Base-by-base conservation (phyloP, 257 asterid genomes). In the Euphrasia confusa region DNA sequence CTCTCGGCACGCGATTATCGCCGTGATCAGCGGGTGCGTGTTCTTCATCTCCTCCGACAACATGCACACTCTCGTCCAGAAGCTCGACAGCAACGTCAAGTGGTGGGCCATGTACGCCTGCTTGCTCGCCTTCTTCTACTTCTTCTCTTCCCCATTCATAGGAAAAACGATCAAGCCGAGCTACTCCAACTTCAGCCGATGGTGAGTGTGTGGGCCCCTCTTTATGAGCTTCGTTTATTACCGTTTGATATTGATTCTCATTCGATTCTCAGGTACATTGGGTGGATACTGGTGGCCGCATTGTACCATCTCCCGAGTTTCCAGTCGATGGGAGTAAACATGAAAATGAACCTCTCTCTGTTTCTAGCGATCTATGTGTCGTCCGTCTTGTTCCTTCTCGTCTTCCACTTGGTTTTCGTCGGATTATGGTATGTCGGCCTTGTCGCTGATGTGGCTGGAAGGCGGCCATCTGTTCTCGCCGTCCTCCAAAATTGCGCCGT, bases 91-190 rank as follows among this genome's bases (percentile, higher is more conserved):
- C 95, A 93, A 93, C 72, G 64, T 89, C 33, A 93, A 93, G 72
- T 93, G 99, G 99, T 93, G 99, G 99, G 89, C 99, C 42, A 93
- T 93, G 95, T 93, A 93, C 39, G 97, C 90, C 18, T 93, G 99
- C 68, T 77, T 93, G 84, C 90, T 93, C 60, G 99, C 97, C 33
- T 93, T 89, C 85, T 93, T 93, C 85, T 93, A 93, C 72, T 93
- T 89, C 85, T 93, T 93, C 71, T 89, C 99, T 28, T 87, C 99
- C 50, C 97, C 99, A 2, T 93, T 89, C 72, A 83, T 93, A 39
- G 97, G 99, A 68, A 89, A 93, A 76, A 93, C 96, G 5, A 82
- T 93, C 75, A 89, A 89, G 71, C 99, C 99, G 48, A 89, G 94
- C 80, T 93, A 89, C 74, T 89, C 97, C 53, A 93, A 89, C 75